Percentiles rank a stretch among this genome's conserved stretches.
Conservation (phyloP, 129 eudicot species). For the Gnaphalium uliginosum region DNA sequence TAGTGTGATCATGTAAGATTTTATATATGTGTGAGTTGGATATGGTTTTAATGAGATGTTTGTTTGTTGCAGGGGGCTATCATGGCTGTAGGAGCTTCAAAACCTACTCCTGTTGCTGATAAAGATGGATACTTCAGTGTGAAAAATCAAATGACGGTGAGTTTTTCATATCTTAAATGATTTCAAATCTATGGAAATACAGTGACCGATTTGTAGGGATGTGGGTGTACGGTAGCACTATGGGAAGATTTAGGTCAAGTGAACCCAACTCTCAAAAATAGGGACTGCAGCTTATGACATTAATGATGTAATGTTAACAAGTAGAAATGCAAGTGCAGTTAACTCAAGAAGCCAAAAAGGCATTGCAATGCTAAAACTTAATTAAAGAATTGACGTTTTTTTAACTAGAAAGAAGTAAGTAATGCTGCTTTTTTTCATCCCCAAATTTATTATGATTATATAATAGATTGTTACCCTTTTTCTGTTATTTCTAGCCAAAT, state of each 20-base stretch:
- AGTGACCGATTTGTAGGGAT: background rate
- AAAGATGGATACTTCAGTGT: conserved; percentile 90
- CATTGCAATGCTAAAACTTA: background rate
- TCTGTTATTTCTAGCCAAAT: background rate
- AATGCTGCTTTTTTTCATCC: background rate
- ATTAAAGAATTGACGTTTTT: background rate
- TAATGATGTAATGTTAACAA: background rate
- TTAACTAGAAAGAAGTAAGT: background rate
- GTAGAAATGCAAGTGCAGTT: background rate
- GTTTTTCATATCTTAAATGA: conserved; percentile 18
- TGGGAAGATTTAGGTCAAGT: conserved; percentile 6
- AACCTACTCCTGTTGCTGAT: conserved; percentile 84
- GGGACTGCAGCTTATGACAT: background rate
- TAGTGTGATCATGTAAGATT: conserved; percentile 1
- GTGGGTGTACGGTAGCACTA: background rate
- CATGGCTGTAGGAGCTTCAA: conserved; percentile 97
- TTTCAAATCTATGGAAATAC: background rate
- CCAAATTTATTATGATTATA: background rate
- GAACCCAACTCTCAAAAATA: background rate
- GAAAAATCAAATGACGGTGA: conserved; percentile 92
- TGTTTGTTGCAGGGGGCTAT: conserved; percentile 81
- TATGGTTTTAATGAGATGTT: conserved; percentile 10
- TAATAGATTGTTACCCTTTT: background rate
- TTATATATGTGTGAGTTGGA: conserved; percentile 6
- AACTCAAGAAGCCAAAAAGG: background rate